Percentiles rank a stretch among this genome's conserved stretches.
phyloP scores from a whole-genome alignment of 2,329 filamentous ascomycete species.

The Alternaria sp. region DNA sequence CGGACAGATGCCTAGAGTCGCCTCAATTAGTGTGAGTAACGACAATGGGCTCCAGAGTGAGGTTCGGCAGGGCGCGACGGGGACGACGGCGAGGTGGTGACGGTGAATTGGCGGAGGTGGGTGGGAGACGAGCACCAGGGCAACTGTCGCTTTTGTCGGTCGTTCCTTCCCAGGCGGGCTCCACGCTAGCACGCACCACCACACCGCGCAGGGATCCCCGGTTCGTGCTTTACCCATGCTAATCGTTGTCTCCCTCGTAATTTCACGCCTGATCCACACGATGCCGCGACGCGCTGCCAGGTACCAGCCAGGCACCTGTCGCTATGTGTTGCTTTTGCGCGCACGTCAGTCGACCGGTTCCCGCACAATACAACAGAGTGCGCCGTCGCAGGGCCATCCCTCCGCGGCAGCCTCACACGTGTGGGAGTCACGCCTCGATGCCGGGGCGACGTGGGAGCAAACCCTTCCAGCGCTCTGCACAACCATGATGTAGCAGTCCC shows the following conservation, averaged over 20 bases:
- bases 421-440: conserved; percentile 3
- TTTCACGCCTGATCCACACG: conserved; percentile 15
- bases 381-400: background rate
- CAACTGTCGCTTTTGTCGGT: conserved; percentile 29
- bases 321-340: background rate
- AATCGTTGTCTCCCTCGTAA: conserved; percentile 17
- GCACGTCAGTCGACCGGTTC: background rate
- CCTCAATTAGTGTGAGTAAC: conserved; percentile 33
- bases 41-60: conserved; percentile 42
- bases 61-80: conserved; percentile 19
- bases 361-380: background rate
- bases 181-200: conserved; percentile 4
- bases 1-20: conserved; percentile 46
- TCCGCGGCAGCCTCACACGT: background rate
- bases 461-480: conserved; percentile 5
- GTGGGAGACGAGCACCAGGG: conserved; percentile 26
- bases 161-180: conserved; percentile 18
- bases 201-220: conserved; percentile 13
- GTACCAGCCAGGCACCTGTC: conserved; percentile 2
- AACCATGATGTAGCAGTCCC: conserved; percentile 10
- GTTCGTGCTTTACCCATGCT: conserved; percentile 9
- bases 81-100: conserved; percentile 28
- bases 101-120: conserved; percentile 29
- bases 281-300: conserved; percentile 5
- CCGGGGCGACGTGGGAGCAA: background rate